phyloP scores from a whole-genome alignment of 2,329 filamentous ascomycete genomes.

The Mycogone perniciosa region DNA sequence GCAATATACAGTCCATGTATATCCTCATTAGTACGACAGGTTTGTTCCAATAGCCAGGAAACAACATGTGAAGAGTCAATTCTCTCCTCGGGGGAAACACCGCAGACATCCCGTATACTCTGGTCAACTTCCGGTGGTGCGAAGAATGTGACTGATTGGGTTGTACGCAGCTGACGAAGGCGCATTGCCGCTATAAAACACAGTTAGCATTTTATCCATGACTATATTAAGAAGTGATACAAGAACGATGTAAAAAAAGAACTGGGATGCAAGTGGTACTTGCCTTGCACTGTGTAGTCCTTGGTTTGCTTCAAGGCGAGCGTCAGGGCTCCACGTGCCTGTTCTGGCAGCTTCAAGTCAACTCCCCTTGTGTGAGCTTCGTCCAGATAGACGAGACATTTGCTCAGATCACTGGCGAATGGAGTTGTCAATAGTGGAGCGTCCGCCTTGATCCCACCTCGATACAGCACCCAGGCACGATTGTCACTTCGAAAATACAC shows the following conservation, averaged over 20 bases:
- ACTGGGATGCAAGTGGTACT: background rate
- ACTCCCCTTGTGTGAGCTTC: slow-evolving; percentile 50
- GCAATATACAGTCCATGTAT: slow-evolving; percentile 51
- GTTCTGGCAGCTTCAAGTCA: slow-evolving; percentile 48
- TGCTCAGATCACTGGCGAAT: slow-evolving; percentile 45
- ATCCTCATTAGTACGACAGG: slow-evolving; percentile 53
- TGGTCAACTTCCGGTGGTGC: slow-evolving; percentile 56
- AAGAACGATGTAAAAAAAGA: background rate
- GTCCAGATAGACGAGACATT: slow-evolving; percentile 49
- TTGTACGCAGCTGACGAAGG: slow-evolving; percentile 49
- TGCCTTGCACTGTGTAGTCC: slow-evolving; percentile 55
- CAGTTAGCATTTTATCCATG: background rate
- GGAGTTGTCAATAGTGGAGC: slow-evolving; percentile 47
- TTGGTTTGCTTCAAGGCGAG: slow-evolving; percentile 52
- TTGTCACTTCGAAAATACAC: slow-evolving; percentile 44
- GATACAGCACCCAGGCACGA: slow-evolving; percentile 17
- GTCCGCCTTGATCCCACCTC: slow-evolving; percentile 30
- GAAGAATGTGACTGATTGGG: slow-evolving; percentile 51
- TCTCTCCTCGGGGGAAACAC: background rate
- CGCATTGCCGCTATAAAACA: slow-evolving; percentile 53
- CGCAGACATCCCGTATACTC: slow-evolving; percentile 45
- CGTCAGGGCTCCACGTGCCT: slow-evolving; percentile 47
- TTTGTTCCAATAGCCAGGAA: slow-evolving; percentile 58
- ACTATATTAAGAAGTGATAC: background rate
- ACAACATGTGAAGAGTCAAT: slow-evolving; percentile 26